Evolutionary conservation across 441 rosid genomes (phyloP), one percentile per base, ranked within the genome.

Genomic region (Daphne laureola): DNA sequence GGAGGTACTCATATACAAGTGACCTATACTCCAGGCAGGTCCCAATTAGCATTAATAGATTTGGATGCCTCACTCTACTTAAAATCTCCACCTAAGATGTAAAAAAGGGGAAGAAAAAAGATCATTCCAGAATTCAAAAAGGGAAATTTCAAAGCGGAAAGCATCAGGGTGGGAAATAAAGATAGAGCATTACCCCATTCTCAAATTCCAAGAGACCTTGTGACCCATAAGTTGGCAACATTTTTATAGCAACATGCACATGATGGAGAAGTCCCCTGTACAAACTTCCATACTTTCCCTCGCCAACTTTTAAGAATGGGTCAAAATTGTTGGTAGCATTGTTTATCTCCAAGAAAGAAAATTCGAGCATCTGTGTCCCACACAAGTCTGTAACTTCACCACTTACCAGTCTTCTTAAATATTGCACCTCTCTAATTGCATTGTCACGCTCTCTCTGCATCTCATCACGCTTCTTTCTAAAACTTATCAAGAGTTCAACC

Each of bases 51-150:
- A 79, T 81, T 47, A 84, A 77, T 70, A 92, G 73, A 71, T 92
- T 78, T 45, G 96, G 96, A 75, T 92, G 98, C 67, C 96, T 79
- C 66, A 88, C 77, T 66, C 84, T 79, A 63, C 87, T 80, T 66
- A 88, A 69, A 53, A 81, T 55, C 73, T 86, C 95, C 17, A 82
- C 91, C 96, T 91, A 87, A 59, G 71, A 69, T 49, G 43, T 62
- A 59, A 65, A 46, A 44, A 64, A 62, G 8, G 54, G 57, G 53
- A 72, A 57, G 26, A n/a, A 46, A 42, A n/a, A n/a, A n/a, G n/a
- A 47, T n/a, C 53, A 47, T 41, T 15, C 38, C 4, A 31, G 11
- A 31, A 31, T 14, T 26, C n/a, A 16, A 23, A 47, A 23, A 49
- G 8, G 4, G 11, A 21, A 31, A 31, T 7, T 31, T 31, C 38